phyloP scores from a whole-genome alignment of 208 protist genomes.

The Strigomonas culicis region DNA sequence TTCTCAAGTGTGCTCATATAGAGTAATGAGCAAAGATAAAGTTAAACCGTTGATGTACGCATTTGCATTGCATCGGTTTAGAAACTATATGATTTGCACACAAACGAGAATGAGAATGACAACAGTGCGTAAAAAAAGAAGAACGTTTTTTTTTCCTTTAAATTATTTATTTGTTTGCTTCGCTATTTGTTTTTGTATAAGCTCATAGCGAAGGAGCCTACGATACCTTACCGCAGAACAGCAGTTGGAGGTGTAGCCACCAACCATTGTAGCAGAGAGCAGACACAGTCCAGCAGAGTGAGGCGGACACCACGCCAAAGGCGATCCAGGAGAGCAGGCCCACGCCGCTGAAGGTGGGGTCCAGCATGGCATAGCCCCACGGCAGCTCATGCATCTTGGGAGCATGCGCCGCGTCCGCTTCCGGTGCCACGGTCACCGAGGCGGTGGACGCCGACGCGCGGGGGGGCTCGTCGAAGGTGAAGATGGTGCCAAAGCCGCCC shows the following conservation, averaged over 20 bases:
- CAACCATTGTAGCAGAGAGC: slow-evolving; percentile 64
- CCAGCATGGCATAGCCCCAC: neutral
- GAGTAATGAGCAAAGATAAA: too few species aligned
- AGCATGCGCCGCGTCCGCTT: neutral
- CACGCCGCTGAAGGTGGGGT: slow-evolving; percentile 34
- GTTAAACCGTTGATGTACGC: too few species aligned
- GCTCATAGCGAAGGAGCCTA: neutral
- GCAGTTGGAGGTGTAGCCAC: slow-evolving; percentile 65
- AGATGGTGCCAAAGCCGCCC: slow-evolving; percentile 49
- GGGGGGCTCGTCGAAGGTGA: slow-evolving; percentile 26
- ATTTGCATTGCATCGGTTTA: neutral
- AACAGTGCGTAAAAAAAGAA: neutral
- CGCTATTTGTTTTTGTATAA: neutral
- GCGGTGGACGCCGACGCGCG: slow-evolving; percentile 10
- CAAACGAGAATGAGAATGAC: neutral
- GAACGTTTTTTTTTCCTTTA: too few species aligned
- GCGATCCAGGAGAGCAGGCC: slow-evolving; percentile 56
- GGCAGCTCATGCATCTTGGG: neutral
- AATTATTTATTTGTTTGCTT: too few species aligned
- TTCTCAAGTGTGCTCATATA: too few species aligned
- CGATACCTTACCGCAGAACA: slow-evolving; percentile 53
- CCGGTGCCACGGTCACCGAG: neutral
- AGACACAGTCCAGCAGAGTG: slow-evolving; percentile 57
- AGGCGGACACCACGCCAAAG: slow-evolving; percentile 52
- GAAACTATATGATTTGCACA: neutral